Percentiles rank a stretch among this genome's conserved stretches.
Evolutionary conservation across 192 early-diverging fungal genomes (phyloP).

Genomic region (Pilobolus umbonatus): DNA sequence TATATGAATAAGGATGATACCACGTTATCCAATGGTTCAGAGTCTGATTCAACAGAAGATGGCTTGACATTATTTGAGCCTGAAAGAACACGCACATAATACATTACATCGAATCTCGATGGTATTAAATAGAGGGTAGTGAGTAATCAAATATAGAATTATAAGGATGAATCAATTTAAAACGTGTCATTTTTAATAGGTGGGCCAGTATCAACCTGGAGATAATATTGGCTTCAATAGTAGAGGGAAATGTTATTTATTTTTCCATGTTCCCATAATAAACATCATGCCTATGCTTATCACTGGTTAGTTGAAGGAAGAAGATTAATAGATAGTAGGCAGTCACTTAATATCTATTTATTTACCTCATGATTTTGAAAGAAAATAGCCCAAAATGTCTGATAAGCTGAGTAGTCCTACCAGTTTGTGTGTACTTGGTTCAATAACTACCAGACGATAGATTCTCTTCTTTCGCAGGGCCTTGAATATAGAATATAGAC

Average conservation of each 20-base stretch:
- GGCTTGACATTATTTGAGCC: not conserved
- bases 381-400: slow-evolving; percentile 67
- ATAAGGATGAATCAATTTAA: not conserved
- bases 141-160: not conserved
- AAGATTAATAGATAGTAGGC: too few relatives aligned
- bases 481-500: slow-evolving; percentile 80
- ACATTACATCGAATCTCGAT: not conserved
- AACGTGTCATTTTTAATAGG: not conserved
- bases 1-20: too few relatives aligned
- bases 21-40: not conserved
- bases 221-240: too few relatives aligned
- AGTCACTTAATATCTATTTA: too few relatives aligned
- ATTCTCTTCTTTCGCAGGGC: slow-evolving; percentile 80
- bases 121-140: not conserved
- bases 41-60: not conserved
- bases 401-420: slow-evolving; percentile 78
- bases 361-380: slow-evolving; percentile 17
- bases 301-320: too few relatives aligned
- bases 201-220: too few relatives aligned
- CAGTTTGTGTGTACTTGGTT: slow-evolving; percentile 63
- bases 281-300: too few relatives aligned
- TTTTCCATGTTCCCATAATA: too few relatives aligned
- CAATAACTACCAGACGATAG: slow-evolving; percentile 86
- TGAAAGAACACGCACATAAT: not conserved
- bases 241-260: too few relatives aligned